A percentile compares a stretch with the other conserved stretches of the same genome.
These are phyloP conservation scores for Geosmithia putterillii DNA, from an alignment of 2,329 filamentous ascomycete species.

Conservation along the genomic window DNA sequence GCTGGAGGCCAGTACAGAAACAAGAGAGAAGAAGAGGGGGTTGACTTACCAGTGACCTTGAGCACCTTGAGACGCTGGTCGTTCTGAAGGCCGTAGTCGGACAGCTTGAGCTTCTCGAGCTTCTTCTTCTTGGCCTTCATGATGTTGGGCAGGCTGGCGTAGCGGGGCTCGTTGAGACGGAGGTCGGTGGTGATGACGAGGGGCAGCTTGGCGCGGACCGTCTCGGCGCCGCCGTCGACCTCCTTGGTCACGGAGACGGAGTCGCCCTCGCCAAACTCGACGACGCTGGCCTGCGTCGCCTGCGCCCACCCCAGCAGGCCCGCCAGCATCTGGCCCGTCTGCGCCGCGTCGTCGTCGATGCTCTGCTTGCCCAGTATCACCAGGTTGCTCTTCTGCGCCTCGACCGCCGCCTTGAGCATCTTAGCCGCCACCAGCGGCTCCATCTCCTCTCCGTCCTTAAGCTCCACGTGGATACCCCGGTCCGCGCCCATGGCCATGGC, in stretches of 20 bases:
- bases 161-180: constrained; percentile 86
- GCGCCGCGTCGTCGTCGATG: constrained; percentile 89
- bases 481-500: constrained; percentile 99
- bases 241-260: constrained; percentile 71
- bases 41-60: constrained; percentile 65
- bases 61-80: constrained; percentile 73
- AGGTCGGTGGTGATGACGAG: constrained; percentile 94
- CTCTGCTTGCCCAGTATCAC: constrained; percentile 95
- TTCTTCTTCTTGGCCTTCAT: constrained; percentile 99
- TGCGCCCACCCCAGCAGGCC: constrained; percentile 86
- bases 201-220: constrained; percentile 71
- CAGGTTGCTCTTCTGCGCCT: constrained; percentile 78
- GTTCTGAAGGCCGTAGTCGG: constrained; percentile 68
- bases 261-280: constrained; percentile 62
- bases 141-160: constrained; percentile 92
- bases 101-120: constrained; percentile 79
- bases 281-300: constrained; percentile 83
- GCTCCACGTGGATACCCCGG: constrained; percentile 77
- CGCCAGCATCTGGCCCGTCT: constrained; percentile 97
- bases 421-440: constrained; percentile 93
- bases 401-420: constrained; percentile 66
- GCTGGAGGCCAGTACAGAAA: no score
- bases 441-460: constrained; percentile 60
- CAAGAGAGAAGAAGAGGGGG: background rate
- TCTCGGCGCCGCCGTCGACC: constrained; percentile 93